Evolutionary conservation across 1,284 basidiomycete species (phyloP), one percentile per base, ranked within the genome.

Genomic region (Pseudozyma hubeiensis): DNA sequence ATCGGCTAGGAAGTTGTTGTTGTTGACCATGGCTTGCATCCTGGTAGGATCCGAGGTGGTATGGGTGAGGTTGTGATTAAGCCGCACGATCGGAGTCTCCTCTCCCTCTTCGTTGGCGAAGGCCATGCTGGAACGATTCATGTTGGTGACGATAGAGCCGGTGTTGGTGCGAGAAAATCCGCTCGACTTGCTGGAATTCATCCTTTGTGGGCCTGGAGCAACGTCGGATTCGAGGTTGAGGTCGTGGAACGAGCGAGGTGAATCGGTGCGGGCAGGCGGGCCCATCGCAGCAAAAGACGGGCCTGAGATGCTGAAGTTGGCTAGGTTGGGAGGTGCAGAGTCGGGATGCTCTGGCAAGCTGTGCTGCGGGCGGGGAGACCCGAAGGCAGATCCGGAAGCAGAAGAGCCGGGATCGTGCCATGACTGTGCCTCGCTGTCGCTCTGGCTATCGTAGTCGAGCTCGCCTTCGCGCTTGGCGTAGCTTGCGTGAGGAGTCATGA

Each of bases 41-140:
- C 47, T 43, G 17, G 58, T 30, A 14, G 68, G 59, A 30, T 63
- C 64, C 17, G 62, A 64, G 19, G 29, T 49, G 50, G 62, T 46
- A 41, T 65, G 68, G 5, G 52, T 31, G 13, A 64, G 17, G 16
- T 41, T 30, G 11, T 61, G 59, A 31, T 59, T 59, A 47, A 64
- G 44, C 33, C 70, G 59, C 19, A 71, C 68, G 35, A 80, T 67
- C n/a, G 79, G 78, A 16, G 77, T 81, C 39, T 77, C 59, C 41
- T 80, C 78, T 29, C 70, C 78, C 35, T 80, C 78, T 31, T 78
- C 78, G 34, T 61, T 53, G 17, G 67, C 60, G 41, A 53, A 77
- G 0, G 57, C 39, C 0, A 54, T 48, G 31, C 29, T 55, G 31
- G 53, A 45, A 10, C 70, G 72, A 37, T 75, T 68, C 37, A 80